Evolutionary conservation across 2,329 filamentous ascomycete species (phyloP), one percentile per base, ranked within the genome.

Genomic region (Septoria linicola): DNA sequence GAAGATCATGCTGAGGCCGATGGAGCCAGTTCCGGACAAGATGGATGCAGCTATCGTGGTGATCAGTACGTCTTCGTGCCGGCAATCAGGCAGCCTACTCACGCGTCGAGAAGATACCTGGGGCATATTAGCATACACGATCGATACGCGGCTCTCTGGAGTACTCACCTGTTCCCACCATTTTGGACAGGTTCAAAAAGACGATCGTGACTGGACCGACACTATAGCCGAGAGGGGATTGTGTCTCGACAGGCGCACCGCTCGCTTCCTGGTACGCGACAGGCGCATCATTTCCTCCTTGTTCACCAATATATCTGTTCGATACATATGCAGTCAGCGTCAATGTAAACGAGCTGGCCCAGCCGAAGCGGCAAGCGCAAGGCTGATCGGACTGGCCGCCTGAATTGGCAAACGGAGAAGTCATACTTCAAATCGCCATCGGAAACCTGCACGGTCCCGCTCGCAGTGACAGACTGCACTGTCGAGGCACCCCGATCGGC

Each of bases 1-100:
- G 68, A 81, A 86, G 11, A 87, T 74, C 49, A 87, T 68, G 27
- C 76, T 73, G 1, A 86, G 67, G 0, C 84, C 84, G 7, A 86
- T 73, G 0, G 82, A 85, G 1, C 83, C 83, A 0, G 81, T 80
- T 1, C 77, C 77, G 1, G 60, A 70, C 1, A 87, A 71, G n/a
- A 87, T 80, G 0, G 73, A 74, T 0, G 78, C 77, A 13, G 82
- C 46, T 49, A 21, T 2, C 2, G 4, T 3, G 2, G n/a, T 37
- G 11, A 20, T 37, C 17, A 47, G 43, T 31, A 30, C 8, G 11
- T n/a, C n/a, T 30, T n/a, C 3, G 11, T 27, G 8, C 10, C 16
- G 17, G 10, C 5, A 10, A 19, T 20, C 13, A 25, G 16, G 31
- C 4, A 11, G 25, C 17, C 16, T 6, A 49, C 46, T 25, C 20